Evolutionary conservation across 805 yeast species (phyloP).

Genomic region (Maudiozyma serrabonitensis): DNA sequence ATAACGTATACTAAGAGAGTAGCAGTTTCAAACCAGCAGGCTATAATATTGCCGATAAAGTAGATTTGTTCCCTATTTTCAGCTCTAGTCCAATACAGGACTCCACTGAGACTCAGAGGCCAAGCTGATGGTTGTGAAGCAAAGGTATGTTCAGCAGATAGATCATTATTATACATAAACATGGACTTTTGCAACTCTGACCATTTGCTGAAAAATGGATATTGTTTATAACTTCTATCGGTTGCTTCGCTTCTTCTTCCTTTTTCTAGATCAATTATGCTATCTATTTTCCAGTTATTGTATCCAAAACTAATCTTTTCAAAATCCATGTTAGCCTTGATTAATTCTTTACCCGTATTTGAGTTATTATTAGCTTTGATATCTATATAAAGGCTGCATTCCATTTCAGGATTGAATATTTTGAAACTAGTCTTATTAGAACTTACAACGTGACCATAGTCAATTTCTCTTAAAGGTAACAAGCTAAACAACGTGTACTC

Average conservation of each 20-base stretch:
- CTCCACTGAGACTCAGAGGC: slow-evolving; percentile 87
- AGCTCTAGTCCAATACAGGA: slow-evolving; percentile 86
- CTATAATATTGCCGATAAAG: slow-evolving; percentile 81
- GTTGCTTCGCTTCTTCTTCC: slow-evolving; percentile 51
- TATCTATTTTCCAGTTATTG: slow-evolving; percentile 70
- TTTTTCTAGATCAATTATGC: slow-evolving; percentile 56
- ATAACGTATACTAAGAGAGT: slow-evolving; percentile 57
- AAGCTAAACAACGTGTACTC: slow-evolving; percentile 73
- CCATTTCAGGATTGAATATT: slow-evolving; percentile 71
- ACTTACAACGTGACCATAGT: slow-evolving; percentile 37
- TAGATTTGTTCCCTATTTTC: slow-evolving; percentile 66
- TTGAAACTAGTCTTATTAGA: slow-evolving; percentile 63
- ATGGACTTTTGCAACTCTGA: slow-evolving; percentile 76
- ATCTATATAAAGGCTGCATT: slow-evolving; percentile 91
- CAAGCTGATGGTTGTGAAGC: slow-evolving; percentile 85
- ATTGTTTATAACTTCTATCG: slow-evolving; percentile 39
- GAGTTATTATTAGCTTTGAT: slow-evolving; percentile 35
- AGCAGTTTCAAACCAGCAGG: slow-evolving; percentile 76
- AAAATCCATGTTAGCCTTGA: slow-evolving; percentile 33
- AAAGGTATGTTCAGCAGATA: slow-evolving; percentile 85
- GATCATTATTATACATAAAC: slow-evolving; percentile 87
- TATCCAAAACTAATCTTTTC: slow-evolving; percentile 36
- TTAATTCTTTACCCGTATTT: background rate
- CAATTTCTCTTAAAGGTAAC: slow-evolving; percentile 47
- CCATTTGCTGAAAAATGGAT: slow-evolving; percentile 82